Evolutionary conservation across 495 filamentous ascomycete genomes (phyloP).

Genomic region (Lophium mytilinum): DNA sequence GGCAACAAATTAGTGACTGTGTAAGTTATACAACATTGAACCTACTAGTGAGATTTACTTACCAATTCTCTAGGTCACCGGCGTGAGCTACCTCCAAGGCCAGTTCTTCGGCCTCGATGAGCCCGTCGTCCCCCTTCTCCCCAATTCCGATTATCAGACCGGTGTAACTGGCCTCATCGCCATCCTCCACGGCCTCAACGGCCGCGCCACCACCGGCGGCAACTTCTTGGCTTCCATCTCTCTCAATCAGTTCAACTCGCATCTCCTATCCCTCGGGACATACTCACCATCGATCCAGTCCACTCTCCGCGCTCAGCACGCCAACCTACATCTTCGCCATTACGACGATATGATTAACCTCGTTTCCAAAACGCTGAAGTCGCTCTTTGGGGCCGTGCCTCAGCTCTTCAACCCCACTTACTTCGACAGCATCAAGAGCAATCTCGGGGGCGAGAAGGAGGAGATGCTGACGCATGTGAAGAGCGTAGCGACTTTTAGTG

Average conservation of each 20-base stretch:
- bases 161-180: neutral
- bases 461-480: neutral
- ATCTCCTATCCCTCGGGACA: neutral
- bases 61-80: neutral
- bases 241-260: neutral
- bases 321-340: neutral
- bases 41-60: neutral
- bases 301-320: neutral
- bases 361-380: neutral
- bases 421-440: neutral
- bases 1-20: slow-evolving; percentile 45
- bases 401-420: neutral
- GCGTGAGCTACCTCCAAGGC: neutral
- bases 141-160: neutral
- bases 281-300: neutral
- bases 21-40: neutral
- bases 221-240: neutral
- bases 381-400: neutral
- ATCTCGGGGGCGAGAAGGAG: neutral
- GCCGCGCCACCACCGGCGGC: neutral
- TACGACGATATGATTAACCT: neutral
- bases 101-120: neutral
- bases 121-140: neutral
- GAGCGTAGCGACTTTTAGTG: neutral
- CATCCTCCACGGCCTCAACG: neutral